These are phyloP conservation scores for Platanthera zijinensis DNA, from an alignment of 106 monocot species.

Conservation along the genomic window DNA sequence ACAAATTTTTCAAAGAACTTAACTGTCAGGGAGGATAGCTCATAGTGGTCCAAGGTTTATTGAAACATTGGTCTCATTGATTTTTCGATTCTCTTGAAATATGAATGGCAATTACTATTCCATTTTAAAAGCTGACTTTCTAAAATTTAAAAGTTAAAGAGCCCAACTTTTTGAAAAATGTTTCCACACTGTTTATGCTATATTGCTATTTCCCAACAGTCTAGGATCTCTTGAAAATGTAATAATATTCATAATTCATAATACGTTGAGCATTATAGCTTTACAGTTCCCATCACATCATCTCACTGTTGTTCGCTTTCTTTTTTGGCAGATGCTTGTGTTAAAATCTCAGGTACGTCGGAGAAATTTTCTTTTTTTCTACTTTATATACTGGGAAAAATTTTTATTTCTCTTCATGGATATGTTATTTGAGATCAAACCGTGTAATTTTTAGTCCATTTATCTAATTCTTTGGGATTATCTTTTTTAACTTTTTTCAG, in stretches of 20 bases:
- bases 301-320: constrained; percentile 6
- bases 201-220: background rate
- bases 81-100: background rate
- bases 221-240: background rate
- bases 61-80: too few species aligned
- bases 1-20: too few species aligned
- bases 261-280: background rate
- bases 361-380: background rate
- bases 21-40: too few species aligned
- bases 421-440: background rate
- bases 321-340: constrained; percentile 45
- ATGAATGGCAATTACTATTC: background rate
- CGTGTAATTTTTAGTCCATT: background rate
- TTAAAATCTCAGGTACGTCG: constrained; percentile 45
- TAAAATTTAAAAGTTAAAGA: background rate
- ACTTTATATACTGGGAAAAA: background rate
- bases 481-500: background rate
- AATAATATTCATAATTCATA: background rate
- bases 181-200: background rate
- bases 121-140: background rate
- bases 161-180: background rate
- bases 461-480: background rate
- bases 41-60: too few species aligned
- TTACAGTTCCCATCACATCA: background rate
- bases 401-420: background rate